A percentile compares a stretch with the other conserved stretches of the same genome.
These are phyloP conservation scores for Phytophthora melonis DNA, from an alignment of 352 stramenopile species.

Conservation along the genomic window DNA sequence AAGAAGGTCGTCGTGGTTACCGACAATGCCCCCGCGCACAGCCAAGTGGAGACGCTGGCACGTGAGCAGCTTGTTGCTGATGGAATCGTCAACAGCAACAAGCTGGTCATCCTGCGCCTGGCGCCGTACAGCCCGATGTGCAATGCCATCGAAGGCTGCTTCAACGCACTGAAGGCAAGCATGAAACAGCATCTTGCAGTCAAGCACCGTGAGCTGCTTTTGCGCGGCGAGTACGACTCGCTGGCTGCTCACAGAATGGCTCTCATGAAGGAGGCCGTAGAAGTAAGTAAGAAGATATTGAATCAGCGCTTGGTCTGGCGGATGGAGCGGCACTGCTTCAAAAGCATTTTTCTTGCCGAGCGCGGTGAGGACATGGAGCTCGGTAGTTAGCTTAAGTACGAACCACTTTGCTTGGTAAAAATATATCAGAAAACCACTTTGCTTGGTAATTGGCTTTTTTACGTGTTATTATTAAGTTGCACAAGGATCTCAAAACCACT, in stretches of 20 bases:
- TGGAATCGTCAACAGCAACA: neutral
- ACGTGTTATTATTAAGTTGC: neutral
- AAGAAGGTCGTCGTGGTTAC: neutral
- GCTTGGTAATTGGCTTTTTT: neutral
- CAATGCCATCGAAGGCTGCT: neutral
- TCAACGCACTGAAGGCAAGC: neutral
- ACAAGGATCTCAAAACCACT: neutral
- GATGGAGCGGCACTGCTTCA: neutral
- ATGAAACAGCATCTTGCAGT: neutral
- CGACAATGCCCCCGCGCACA: neutral
- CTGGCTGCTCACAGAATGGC: neutral
- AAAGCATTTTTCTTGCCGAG: neutral
- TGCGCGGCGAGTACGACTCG: neutral
- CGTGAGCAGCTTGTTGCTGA: neutral
- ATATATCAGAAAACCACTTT: slow-evolving; percentile 1
- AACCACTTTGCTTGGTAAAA: neutral
- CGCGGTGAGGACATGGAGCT: too few species aligned
- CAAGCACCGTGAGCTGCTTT: neutral
- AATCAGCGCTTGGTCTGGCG: too few species aligned
- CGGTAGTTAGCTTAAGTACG: neutral
- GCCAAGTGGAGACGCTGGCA: neutral
- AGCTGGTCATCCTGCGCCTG: neutral
- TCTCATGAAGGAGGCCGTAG: neutral
- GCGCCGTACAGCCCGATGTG: neutral
- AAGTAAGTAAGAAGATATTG: neutral